Evolutionary conservation across 257 asterid genomes (phyloP), one percentile per base, ranked within the genome.

Genomic region (Primulina huaijiensis): DNA sequence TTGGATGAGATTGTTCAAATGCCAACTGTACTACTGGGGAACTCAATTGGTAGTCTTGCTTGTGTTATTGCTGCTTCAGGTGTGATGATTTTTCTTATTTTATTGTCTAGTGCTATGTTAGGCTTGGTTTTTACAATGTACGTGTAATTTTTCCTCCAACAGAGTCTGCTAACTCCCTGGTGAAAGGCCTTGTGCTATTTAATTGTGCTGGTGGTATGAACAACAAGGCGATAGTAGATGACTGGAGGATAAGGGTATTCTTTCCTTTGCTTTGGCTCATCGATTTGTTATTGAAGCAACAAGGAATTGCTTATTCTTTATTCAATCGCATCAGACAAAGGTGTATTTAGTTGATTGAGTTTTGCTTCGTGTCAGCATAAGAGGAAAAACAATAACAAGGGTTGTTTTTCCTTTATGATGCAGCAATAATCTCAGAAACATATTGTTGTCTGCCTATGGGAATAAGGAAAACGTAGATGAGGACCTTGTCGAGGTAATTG

Each of bases 161-260:
- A 90, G 96, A 90, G 79, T 78, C 91, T n/a, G 70, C 71, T 7
- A 76, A 55, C 56, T 69, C 85, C 62, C 75, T 82, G 60, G 85
- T 93, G 65, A 79, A 83, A 60, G 98, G 92, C 34, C 88, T 90
- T n/a, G 98, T 86, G 74, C 85, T 93, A 65, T 80, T 93, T 58
- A 93, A 93, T 60, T 90, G 98, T 58, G 87, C 97, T 7, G 96
- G 98, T 76, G 98, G 97, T 17, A 93, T 90, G 97, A 93, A 90
- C 92, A 93, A 93, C 86, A 93, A 93, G 82, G 97, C 97, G 1
- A 82, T 90, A 75, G 98, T 93, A 34, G 97, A 90, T 68, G 98
- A 93, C 77, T 93, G 98, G 98, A 90, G 98, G 73, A 90, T 93
- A 63, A 89, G 84, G 83, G 85, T 90, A 43, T 72, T 89, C 9